Percentiles rank a stretch among this genome's conserved stretches.
Conservation (phyloP, 306 rosid species). For the Pueraria montana region DNA sequence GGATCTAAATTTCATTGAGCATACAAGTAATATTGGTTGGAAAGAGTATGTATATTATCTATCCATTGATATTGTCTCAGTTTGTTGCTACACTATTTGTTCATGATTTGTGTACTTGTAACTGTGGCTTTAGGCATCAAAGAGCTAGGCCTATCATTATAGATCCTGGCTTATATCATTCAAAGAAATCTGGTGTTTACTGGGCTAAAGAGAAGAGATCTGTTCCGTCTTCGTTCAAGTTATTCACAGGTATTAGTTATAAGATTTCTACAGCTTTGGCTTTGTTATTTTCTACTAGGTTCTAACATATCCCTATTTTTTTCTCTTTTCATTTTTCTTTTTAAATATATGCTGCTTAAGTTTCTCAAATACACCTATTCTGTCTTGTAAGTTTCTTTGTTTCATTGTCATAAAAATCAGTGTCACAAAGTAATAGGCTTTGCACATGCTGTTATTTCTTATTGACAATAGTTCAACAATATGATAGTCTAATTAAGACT, state of each 20-base stretch:
- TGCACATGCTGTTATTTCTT: neutral
- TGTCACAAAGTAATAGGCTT: neutral
- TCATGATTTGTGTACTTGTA: conserved; percentile 33
- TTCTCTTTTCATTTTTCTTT: neutral
- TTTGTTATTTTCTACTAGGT: conserved; percentile 27
- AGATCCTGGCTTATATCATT: conserved; percentile 90
- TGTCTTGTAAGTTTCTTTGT: neutral
- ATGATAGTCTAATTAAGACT: neutral
- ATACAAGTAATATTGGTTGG: conserved; percentile 92
- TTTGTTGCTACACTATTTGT: conserved; percentile 25
- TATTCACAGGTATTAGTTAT: conserved; percentile 73
- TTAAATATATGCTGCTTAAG: neutral
- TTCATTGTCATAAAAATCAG: neutral
- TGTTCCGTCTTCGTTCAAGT: conserved; percentile 86
- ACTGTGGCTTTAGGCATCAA: conserved; percentile 60
- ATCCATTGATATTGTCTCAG: conserved; percentile 29
- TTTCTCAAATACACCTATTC: neutral
- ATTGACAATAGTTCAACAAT: neutral
- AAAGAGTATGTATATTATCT: conserved; percentile 76
- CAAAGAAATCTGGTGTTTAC: conserved; percentile 84
- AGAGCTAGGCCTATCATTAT: conserved; percentile 86
- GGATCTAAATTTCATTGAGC: conserved; percentile 88
- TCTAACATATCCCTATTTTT: neutral
- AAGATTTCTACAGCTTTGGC: neutral
- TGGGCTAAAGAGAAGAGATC: conserved; percentile 95